Evolutionary conservation across 1,284 basidiomycete genomes (phyloP).

Genomic region (Pseudozyma hubeiensis): DNA sequence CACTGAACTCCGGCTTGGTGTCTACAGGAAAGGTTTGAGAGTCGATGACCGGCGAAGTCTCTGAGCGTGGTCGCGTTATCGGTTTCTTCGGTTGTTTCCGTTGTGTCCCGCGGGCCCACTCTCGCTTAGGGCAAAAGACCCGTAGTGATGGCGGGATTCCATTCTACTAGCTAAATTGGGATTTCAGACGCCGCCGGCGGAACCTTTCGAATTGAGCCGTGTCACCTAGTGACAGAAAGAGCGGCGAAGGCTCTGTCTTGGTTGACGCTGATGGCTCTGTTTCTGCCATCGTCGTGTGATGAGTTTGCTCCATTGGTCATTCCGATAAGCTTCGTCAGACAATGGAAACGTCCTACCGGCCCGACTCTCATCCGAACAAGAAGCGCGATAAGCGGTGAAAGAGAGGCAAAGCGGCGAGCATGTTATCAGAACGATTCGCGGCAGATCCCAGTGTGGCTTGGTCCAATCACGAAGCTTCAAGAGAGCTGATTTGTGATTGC

Average conservation of each 20-base stretch:
- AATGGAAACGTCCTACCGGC: not conserved
- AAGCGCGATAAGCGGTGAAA: not conserved
- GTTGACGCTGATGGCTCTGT: not conserved
- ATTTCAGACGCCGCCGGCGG: slow-evolving; percentile 24
- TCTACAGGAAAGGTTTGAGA: too few relatives aligned
- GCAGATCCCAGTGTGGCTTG: not conserved
- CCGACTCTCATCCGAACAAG: not conserved
- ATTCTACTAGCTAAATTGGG: slow-evolving; percentile 10
- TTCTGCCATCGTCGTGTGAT: not conserved
- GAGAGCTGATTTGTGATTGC: slow-evolving; percentile 1
- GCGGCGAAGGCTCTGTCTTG: not conserved
- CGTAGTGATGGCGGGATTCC: not conserved
- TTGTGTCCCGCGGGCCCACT: slow-evolving; percentile 4
- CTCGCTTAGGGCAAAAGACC: slow-evolving; percentile 1
- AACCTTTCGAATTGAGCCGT: not conserved
- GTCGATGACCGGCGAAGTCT: too few relatives aligned
- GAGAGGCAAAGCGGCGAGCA: not conserved
- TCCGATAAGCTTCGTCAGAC: too few relatives aligned
- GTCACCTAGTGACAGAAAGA: slow-evolving; percentile 4
- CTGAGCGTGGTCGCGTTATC: slow-evolving; percentile 3
- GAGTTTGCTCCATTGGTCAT: too few relatives aligned
- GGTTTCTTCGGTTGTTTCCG: not conserved
- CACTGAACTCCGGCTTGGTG: too few relatives aligned
- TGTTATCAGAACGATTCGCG: not conserved
- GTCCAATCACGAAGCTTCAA: too few relatives aligned